Evolutionary conservation across 2,329 filamentous ascomycete genomes (phyloP).

Genomic region (Diaporthe sp.): DNA sequence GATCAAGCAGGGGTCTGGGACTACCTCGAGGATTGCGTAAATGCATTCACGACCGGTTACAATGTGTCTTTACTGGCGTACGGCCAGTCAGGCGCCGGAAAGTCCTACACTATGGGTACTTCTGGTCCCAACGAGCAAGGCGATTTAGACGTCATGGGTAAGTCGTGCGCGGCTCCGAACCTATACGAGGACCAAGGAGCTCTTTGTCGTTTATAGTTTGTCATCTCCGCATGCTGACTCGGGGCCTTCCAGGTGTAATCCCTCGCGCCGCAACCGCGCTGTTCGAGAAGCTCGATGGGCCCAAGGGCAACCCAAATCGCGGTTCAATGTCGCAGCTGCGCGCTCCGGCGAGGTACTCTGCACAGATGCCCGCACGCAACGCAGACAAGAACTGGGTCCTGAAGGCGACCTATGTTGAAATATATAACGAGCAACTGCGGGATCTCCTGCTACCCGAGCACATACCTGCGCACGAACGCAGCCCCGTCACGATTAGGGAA

Average conservation of each 20-base stretch:
- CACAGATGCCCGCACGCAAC: constrained; percentile 58
- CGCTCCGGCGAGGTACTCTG: constrained; percentile 83
- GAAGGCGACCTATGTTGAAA: constrained; percentile 95
- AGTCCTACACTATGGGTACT: constrained; percentile 99
- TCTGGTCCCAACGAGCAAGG: constrained; percentile 85
- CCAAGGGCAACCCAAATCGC: constrained; percentile 62
- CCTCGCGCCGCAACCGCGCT: constrained; percentile 88
- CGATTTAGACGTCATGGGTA: constrained; percentile 82
- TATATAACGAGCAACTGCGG: constrained; percentile 96
- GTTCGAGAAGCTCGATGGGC: constrained; percentile 86
- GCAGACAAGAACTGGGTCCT: constrained; percentile 87
- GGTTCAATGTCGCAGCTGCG: constrained; percentile 82
- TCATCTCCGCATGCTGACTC: constrained; percentile 37
- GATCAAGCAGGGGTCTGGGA: constrained; percentile 94
- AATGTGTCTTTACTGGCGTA: constrained; percentile 98
- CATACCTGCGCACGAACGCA: constrained; percentile 76
- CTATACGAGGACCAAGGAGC: constrained; percentile 9
- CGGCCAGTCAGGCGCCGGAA: constrained; percentile 96
- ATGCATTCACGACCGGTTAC: constrained; percentile 93
- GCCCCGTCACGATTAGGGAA: constrained; percentile 90
- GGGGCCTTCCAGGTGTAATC: constrained; percentile 79
- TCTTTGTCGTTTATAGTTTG: background rate
- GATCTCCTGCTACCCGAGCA: constrained; percentile 88
- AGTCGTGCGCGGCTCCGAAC: constrained; percentile 49
- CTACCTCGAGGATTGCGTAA: constrained; percentile 90